Evolutionary conservation across 129 eudicot genomes (phyloP).

Genomic region (Flaveria bidentis): DNA sequence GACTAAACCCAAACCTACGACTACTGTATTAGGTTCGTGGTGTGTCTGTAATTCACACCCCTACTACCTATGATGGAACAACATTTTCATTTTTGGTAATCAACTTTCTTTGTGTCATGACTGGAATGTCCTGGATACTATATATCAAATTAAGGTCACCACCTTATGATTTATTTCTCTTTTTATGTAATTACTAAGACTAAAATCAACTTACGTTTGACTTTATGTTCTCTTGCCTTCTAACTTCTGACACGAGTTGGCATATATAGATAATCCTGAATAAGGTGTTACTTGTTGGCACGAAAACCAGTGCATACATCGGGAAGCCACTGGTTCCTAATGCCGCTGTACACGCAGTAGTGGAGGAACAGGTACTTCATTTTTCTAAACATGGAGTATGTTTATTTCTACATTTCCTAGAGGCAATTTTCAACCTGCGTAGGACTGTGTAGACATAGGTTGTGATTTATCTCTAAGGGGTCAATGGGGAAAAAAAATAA

Average conservation of each 20-base stretch:
- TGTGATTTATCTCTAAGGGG: neutral
- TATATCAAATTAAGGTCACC: neutral
- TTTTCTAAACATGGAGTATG: neutral
- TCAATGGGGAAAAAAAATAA: neutral
- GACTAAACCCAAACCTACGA: neutral
- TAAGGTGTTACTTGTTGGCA: constrained; percentile 91
- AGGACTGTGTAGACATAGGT: neutral
- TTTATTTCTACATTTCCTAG: neutral
- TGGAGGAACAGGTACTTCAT: constrained; percentile 84
- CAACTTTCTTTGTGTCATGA: neutral
- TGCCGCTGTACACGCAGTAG: constrained; percentile 94
- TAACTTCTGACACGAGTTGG: neutral
- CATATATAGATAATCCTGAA: constrained; percentile 67
- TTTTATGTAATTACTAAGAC: neutral
- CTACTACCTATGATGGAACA: neutral
- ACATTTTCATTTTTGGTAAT: neutral
- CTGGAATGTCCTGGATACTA: neutral
- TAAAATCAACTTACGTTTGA: neutral
- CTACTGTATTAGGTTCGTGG: neutral
- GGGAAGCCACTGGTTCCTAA: constrained; percentile 88
- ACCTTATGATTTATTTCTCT: neutral
- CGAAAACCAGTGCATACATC: constrained; percentile 66
- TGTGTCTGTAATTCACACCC: neutral
- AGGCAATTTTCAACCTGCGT: neutral
- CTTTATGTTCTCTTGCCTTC: neutral